phyloP scores from a whole-genome alignment of 2,329 filamentous ascomycete genomes.

The Microcyclospora tardicrescens region DNA sequence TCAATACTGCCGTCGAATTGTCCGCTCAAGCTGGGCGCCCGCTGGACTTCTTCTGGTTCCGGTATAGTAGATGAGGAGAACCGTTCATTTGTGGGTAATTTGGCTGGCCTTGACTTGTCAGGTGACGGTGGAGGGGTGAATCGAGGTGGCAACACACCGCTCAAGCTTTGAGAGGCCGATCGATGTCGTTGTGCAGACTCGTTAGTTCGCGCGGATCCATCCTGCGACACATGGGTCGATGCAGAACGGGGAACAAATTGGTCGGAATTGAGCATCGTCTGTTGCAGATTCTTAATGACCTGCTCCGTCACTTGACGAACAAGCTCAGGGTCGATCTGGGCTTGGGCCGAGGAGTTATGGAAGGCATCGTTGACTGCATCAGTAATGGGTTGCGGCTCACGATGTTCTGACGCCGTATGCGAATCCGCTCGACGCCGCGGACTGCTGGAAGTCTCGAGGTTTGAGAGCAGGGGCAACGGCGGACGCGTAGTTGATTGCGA shows the following conservation, averaged over 20 bases:
- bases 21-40: neutral
- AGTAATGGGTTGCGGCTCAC: constrained; percentile 32
- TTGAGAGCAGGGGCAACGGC: too few relatives aligned
- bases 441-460: neutral
- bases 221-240: neutral
- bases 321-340: constrained; percentile 45
- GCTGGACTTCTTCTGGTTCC: neutral
- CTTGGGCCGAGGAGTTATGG: constrained; percentile 35
- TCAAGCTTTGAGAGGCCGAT: constrained; percentile 28
- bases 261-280: neutral
- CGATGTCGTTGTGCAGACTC: neutral
- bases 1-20: neutral
- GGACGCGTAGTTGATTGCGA: too few relatives aligned
- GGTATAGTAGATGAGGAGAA: too few relatives aligned
- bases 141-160: constrained; percentile 35
- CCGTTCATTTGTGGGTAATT: too few relatives aligned
- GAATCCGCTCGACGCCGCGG: constrained; percentile 4
- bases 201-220: constrained; percentile 1
- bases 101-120: neutral
- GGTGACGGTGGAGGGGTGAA: constrained; percentile 38
- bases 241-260: constrained; percentile 15
- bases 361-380: constrained; percentile 46
- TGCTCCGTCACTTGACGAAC: constrained; percentile 47
- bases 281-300: constrained; percentile 28
- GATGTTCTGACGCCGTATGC: constrained; percentile 8